A percentile compares a stretch with the other conserved stretches of the same genome.
Evolutionary conservation across 2,329 filamentous ascomycete species (phyloP).

Genomic region (Torrubiella hemipterigena): DNA sequence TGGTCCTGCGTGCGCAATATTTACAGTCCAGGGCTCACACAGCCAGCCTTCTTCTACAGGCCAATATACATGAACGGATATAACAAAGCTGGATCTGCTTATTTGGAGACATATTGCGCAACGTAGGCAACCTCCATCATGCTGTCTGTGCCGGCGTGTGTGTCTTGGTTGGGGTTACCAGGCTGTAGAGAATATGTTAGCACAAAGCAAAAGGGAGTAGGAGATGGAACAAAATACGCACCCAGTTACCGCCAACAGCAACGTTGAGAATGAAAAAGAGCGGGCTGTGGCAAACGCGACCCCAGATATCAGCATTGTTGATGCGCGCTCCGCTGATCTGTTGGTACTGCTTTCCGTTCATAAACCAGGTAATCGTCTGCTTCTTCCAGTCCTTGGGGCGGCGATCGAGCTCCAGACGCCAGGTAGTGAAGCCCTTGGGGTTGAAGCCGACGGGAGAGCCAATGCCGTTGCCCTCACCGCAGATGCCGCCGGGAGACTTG

Average conservation of each 20-base stretch:
- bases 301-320: conserved; percentile 28
- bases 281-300: conserved; percentile 26
- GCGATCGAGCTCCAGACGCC: conserved; percentile 35
- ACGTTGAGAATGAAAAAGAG: conserved; percentile 36
- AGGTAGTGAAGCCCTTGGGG: conserved; percentile 35
- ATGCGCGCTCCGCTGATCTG: conserved; percentile 28
- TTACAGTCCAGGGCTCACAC: no score
- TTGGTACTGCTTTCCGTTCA: conserved; percentile 31
- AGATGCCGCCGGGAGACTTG: conserved; percentile 27
- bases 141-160: conserved; percentile 22
- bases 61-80: no score
- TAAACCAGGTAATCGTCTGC: conserved; percentile 36
- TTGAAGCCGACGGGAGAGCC: conserved; percentile 23
- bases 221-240: conserved; percentile 13
- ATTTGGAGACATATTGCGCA: conserved; percentile 14
- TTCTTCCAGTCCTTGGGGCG: conserved; percentile 27
- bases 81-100: no score
- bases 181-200: conserved; percentile 9
- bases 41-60: no score
- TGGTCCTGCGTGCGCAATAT: no score
- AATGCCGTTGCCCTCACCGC: conserved; percentile 33
- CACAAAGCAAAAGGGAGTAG: neutral
- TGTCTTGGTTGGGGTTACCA: conserved; percentile 19
- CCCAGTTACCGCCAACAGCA: conserved; percentile 33
- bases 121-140: conserved; percentile 29